phyloP scores from a whole-genome alignment of 192 early-diverging fungal genomes.

The Coemansia sp. region DNA sequence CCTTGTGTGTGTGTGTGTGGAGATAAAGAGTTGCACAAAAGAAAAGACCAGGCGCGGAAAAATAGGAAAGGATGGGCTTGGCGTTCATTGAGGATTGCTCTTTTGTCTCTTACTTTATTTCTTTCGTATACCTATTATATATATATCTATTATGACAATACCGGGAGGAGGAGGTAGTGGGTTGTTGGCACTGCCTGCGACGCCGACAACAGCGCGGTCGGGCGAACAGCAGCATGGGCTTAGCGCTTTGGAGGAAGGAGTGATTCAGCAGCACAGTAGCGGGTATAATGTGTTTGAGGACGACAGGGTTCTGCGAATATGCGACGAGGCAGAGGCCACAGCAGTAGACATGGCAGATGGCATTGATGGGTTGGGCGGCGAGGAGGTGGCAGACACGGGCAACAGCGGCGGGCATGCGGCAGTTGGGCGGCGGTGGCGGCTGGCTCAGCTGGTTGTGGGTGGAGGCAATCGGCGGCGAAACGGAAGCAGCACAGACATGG shows the following conservation, averaged over 20 bases:
- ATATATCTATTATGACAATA: neutral
- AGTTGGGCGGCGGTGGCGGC: neutral
- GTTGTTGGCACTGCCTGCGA: neutral
- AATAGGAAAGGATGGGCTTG: neutral
- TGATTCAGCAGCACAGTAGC: conserved; percentile 23
- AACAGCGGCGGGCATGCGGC: neutral
- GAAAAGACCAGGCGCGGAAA: neutral
- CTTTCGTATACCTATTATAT: neutral
- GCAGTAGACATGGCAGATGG: neutral
- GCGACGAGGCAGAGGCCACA: conserved; percentile 23
- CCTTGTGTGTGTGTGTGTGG: no score
- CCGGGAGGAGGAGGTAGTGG: neutral
- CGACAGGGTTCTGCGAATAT: conserved; percentile 33
- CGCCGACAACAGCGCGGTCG: conserved; percentile 1
- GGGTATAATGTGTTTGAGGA: conserved; percentile 44
- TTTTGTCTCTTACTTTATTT: neutral
- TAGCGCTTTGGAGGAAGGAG: conserved; percentile 44
- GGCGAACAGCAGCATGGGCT: conserved; percentile 13
- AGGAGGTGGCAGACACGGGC: neutral
- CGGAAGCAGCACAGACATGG: neutral
- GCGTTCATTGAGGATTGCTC: neutral
- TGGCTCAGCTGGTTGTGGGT: neutral
- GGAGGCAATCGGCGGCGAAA: neutral
- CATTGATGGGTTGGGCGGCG: neutral
- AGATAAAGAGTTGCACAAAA: neutral